These are phyloP conservation scores for Pseudogymnoascus sp. DNA, from an alignment of 2,329 filamentous ascomycete genomes.

Conservation along the genomic window DNA sequence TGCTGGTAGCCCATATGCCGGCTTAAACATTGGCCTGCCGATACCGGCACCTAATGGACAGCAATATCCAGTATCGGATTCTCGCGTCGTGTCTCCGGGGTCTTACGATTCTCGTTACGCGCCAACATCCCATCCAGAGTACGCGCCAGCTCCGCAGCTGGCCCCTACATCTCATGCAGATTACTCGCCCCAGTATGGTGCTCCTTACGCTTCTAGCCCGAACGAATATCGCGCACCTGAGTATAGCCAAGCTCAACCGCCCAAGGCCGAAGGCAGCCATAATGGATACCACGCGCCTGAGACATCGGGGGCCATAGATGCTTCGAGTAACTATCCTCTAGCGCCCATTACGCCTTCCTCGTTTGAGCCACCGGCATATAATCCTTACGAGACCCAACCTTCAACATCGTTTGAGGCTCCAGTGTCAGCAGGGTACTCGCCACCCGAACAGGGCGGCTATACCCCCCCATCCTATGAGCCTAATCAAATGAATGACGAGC, in stretches of 20 bases:
- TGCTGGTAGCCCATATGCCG: neutral
- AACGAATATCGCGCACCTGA: conserved; percentile 1
- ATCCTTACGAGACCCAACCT: conserved; percentile 26
- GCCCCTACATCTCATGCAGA: neutral
- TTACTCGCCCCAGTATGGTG: neutral
- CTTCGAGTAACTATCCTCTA: neutral
- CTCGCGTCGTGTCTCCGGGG: neutral
- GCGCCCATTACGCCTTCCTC: conserved; percentile 4
- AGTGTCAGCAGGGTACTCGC: conserved; percentile 23
- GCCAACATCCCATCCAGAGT: conserved; percentile 1
- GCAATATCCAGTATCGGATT: neutral
- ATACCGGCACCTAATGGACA: conserved; percentile 3
- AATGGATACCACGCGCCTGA: neutral
- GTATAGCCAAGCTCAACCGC: neutral
- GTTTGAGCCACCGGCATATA: conserved; percentile 29
- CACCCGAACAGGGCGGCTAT: conserved; percentile 39
- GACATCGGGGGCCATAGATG: neutral
- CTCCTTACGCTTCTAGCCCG: neutral
- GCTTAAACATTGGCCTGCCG: neutral
- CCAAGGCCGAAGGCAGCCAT: neutral
- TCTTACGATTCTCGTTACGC: conserved; percentile 3
- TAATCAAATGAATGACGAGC: conserved; percentile 42
- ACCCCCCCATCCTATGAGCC: conserved; percentile 58
- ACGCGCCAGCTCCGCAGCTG: neutral
- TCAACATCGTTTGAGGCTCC: conserved; percentile 34